Evolutionary conservation across 306 rosid genomes (phyloP), one percentile per base, ranked within the genome.

Genomic region (Malus orientalis): DNA sequence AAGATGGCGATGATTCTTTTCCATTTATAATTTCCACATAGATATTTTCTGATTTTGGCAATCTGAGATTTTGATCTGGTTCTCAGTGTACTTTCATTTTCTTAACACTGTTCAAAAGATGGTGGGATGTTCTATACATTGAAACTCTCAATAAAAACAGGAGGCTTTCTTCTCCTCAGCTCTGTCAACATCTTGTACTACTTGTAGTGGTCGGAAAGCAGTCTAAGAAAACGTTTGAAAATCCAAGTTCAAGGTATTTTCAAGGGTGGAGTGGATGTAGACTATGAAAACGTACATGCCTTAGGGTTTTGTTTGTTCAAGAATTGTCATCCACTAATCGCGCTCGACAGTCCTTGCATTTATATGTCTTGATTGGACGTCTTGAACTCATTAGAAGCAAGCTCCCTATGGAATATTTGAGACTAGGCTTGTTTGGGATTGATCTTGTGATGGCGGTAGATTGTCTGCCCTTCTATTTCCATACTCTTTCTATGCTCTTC

Each of bases 91-190:
- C 67, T 78, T 82, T 75, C 76, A 74, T 76, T 80, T 79, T 84
- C 88, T 81, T 51, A 78, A 29, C 77, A 76, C 64, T 74, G 76
- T 51, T 71, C 77, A 77, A 76, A 78, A 72, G 74, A 75, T 70
- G 32, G 76, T 67, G 23, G 71, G 40, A 25, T 77, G 69, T 38
- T 49, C 20, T 15, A 14, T 85, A 73, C 91, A 85, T 80, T 82
- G 90, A 86, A 89, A 78, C 80, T 57, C 73, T 27, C 81, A 33
- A 88, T 81, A 85, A 85, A 89, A 84, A 82, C 91, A 92, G 81
- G 61, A 5, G 3, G 3, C 55, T 15, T 15, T 49, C 55, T 49
- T 16, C 74, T 60, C 66, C 54, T 20, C 67, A 58, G 68, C 65
- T 53, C 71, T 68, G 93, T 89, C 96, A 82, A 80, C 93, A 84